Evolutionary conservation across 2,329 filamentous ascomycete species (phyloP), one percentile per base, ranked within the genome.

Genomic region (Clarireedia monteithiana): DNA sequence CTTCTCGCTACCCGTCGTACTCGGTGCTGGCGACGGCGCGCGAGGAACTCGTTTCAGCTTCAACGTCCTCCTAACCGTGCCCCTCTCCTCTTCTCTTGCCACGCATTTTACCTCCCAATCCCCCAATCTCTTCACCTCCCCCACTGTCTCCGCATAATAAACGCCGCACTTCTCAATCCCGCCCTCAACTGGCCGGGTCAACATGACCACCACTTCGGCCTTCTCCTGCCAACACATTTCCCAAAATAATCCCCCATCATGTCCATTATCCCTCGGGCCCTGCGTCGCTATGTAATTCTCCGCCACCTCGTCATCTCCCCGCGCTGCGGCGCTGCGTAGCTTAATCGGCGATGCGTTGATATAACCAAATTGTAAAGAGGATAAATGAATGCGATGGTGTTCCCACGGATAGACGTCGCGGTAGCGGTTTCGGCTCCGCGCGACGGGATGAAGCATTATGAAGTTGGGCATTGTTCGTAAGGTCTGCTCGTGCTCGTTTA

Each of bases 341-440:
- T 45, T 77, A 66, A 80, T 68, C 57, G 85, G 81, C 17, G 86
- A 91, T 38, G 88, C 88, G 68, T 92, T 92, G 72, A 91, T 87
- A 69, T 91, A 92, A 58, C 82, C 75, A 48, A 80, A 84, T 10
- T 85, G 78, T 1, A 88, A 83, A 1, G 95, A 91, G 40, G 80
- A 78, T n/a, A 97, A 79, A 68, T 82, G 85, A 52, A 97, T 79
- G 24, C 92, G 84, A 67, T 94, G 94, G 68, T 88, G 83, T 58
- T 86, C 84, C 83, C 88, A 97, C 0, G 91, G 89, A 68, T 91
- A 86, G 59, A 97, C 89, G 67, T 96, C 95, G 48, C 78, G 69
- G 71, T 96, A 97, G 53, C 92, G 84, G 70, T 96, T 94, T 64
- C 91, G 80, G 36, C 72, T 69, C 57, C 27, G 17, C 7, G 30